Base-by-base conservation (phyloP, 169 alveolate species). In the Plasmodium cynomolgi region DNA sequence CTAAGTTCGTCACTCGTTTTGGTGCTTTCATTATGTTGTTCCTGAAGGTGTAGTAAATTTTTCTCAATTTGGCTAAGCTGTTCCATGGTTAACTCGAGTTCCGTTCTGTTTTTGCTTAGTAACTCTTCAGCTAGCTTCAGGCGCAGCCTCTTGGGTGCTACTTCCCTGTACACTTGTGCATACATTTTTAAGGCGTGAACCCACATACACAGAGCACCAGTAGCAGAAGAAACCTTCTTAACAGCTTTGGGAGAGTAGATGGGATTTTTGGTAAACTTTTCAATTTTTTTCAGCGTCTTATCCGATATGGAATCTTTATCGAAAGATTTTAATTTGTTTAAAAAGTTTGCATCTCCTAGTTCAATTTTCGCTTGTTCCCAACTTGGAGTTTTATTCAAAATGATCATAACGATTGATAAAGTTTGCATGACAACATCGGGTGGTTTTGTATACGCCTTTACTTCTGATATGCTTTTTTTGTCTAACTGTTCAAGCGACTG, bases 111-210 rank as follows among this genome's bases (percentile, higher is more conserved):
- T 34, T 96, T 97, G 90, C 97, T 97, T 50, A 97, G 94, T 81
- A 98, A 97, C 90, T 98, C 98, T 23, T 97, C 99, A 1, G 99
- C 99, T 15, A 94, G 95, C 17, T 95, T 93, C 50, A 97, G 93
- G 96, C 98, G 97, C 72, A 97, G 96, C 91, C 99, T 97, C 96
- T 99, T 98, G n/a, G 99, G 99, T 88, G 98, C 99, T 33, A 99
- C 99, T 95, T 98, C 99, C 17, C 98, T 96, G 82, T 98, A 98
- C 71, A 99, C 99, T 94, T 98, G 99, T 77, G 99, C 99, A 91
- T 98, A 98, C 95, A 98, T 98, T 97, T 98, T 99, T 96, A 98
- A 96, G 71, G 99, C 99, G 80, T 98, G 98, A 50, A 98, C 99
- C 99, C 99, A 98, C 95, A 97, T 93, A 95, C 99, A 98, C 81